Base-by-base conservation (phyloP, 2,329 filamentous ascomycete genomes). In the Epichloe bromicola region DNA sequence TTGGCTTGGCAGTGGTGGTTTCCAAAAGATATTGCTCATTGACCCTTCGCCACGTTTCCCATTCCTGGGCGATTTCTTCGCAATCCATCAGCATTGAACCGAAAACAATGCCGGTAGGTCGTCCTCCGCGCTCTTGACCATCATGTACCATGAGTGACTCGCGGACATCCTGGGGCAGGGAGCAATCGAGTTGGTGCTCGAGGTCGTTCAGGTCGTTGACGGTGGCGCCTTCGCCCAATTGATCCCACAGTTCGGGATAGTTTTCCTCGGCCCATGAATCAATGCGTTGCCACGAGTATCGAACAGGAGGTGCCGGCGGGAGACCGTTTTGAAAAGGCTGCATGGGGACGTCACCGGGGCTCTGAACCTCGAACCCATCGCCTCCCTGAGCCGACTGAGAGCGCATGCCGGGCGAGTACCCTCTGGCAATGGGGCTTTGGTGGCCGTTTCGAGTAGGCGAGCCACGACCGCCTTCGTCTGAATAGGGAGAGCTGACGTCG, bases 11-110 rank as follows among this genome's bases (percentile, higher is more conserved):
- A 57, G 72, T 75, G 61, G 68, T 70, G 46, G 67, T 80, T 65
- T 80, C 75, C 41, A 79, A 75, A 53, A 97, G 76, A 65, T 86
- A 95, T 63, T 96, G 88, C 53, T 91, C 82, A 63, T 95, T 95
- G 55, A 98, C 93, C 56, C 80, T 83, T 60, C 88, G 83, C 93
- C 93, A 98, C 64, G 95, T 94, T 61, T 87, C 85, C 88, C 91
- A 97, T 66, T 98, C 93, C 66, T 96, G 89, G 20, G 95, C 85
- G 59, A 98, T 95, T 65, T 98, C 93, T 67, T 98, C 93, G 63
- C 93, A 97, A 67, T 98, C 93, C 52, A 98, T 79, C 56, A 98
- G 72, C 93, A 98, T 98, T 65, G 82, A 85, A 54, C 90, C 80
- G 61, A 98, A 97, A 54, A 98, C 80, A 58, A 97, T 85, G 56